phyloP scores from a whole-genome alignment of 257 asterid species.

The Asclepias syriaca region DNA sequence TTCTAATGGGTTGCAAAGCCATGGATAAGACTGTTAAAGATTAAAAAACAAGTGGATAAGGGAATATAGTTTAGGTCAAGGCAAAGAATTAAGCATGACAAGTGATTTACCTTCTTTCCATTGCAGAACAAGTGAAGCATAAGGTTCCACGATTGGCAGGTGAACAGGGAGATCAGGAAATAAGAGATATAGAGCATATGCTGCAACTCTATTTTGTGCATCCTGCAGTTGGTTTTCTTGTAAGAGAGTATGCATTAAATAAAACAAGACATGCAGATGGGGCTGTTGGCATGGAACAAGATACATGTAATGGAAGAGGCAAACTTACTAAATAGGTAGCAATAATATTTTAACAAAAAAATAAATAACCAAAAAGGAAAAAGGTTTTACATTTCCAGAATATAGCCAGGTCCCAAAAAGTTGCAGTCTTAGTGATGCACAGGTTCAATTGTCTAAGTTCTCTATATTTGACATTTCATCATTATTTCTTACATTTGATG shows the following conservation, averaged over 20 bases:
- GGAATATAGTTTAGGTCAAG: not conserved
- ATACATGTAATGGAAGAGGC: not conserved
- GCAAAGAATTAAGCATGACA: not conserved
- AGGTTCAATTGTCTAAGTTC: too few species aligned
- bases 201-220: constrained; percentile 89
- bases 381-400: not conserved
- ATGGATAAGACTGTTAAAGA: not conserved
- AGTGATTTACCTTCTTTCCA: constrained; percentile 73
- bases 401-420: not conserved
- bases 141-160: constrained; percentile 76
- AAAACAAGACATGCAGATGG: constrained; percentile 2
- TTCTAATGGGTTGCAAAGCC: not conserved
- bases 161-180: constrained; percentile 89
- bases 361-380: not conserved
- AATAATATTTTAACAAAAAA: not conserved
- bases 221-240: constrained; percentile 42
- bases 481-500: not conserved
- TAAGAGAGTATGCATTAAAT: not conserved
- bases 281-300: too few species aligned
- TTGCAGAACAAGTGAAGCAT: constrained; percentile 63
- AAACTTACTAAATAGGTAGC: not conserved
- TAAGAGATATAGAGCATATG: constrained; percentile 76
- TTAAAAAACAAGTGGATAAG: not conserved
- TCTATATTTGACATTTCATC: too few species aligned
- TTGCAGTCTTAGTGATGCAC: not conserved